Base-by-base conservation (phyloP, 768 basidiomycete genomes). In the Boletus sensibilis region DNA sequence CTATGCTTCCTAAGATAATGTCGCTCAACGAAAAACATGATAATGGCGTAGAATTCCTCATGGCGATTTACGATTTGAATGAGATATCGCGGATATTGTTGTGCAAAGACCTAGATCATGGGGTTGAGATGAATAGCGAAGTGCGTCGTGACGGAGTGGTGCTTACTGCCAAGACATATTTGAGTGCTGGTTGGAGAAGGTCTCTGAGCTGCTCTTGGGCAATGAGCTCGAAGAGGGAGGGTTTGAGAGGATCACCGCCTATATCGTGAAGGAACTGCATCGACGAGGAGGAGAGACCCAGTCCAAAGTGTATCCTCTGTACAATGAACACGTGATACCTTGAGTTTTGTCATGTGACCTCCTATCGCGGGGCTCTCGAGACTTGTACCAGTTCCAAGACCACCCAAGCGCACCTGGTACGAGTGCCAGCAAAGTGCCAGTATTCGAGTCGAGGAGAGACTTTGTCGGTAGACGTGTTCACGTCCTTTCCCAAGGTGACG, bases 121-220 rank as follows among this genome's bases (percentile, higher is more conserved):
- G 44, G 43, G 20, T 44, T 55, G 43, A 50, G 47, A 56, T 35
- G 46, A 23, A 49, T 14, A 4, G 33, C 9, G 3, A 23, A 16
- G 42, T 27, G 33, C 31, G 35, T 23, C n/a, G 11, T 20, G 27
- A 50, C 14, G 40, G 40, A 35, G 37, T 23, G 42, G 44, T 56
- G 70, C 88, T 75, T 70, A 95, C 95, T 58, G 90, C 89, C 34
- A 98, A 76, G 43, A 95, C 87, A 75, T 98, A 98, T 75, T 95
- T 93, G 68, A 97, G 76, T 14, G 95, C 94, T 34, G 96, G 96
- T 66, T 98, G 95, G 13, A 98, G 79, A 8, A 97, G 79, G 68
- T 95, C 92, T 56, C 90, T 78, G 20, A 98, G 83, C 69, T 98
- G 94, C 62, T 97, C 95, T 71, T 97, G 92, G 8, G 93, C 94